phyloP scores from a whole-genome alignment of 129 eudicot genomes.

The Tagetes erecta region DNA sequence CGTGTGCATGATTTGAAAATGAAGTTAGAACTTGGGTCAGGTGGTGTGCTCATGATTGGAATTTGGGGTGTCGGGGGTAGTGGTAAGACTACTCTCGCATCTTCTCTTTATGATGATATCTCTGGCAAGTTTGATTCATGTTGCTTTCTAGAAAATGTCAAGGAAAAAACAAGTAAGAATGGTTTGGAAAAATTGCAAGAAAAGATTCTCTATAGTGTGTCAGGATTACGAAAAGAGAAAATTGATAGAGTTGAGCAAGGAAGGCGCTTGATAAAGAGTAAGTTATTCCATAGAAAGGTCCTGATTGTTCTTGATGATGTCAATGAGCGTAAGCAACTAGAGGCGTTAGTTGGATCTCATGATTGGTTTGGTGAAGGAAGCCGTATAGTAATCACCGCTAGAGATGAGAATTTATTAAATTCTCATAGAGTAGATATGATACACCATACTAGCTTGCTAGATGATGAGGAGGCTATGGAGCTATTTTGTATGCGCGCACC shows the following conservation, averaged over 20 bases:
- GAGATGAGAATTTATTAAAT: background rate
- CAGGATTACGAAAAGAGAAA: background rate
- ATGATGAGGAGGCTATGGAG: constrained; percentile 10
- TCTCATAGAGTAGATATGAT: background rate
- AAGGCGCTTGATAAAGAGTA: constrained; percentile 1
- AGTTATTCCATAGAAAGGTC: constrained; percentile 14
- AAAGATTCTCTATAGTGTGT: background rate
- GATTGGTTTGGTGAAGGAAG: constrained; percentile 17
- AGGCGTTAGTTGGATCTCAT: background rate
- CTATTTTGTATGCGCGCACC: constrained; percentile 5
- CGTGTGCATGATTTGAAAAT: constrained; percentile 15
- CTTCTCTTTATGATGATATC: constrained; percentile 8
- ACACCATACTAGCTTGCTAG: constrained; percentile 1
- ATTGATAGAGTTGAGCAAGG: constrained; percentile 12
- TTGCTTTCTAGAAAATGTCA: constrained; percentile 21
- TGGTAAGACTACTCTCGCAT: constrained; percentile 32
- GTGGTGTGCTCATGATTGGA: constrained; percentile 24
- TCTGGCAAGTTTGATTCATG: constrained; percentile 17
- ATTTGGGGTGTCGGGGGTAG: constrained; percentile 34
- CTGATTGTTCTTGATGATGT: constrained; percentile 26
- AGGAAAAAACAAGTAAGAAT: background rate
- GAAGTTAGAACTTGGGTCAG: background rate
- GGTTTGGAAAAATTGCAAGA: background rate
- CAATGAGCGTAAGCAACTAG: background rate
- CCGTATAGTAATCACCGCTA: constrained; percentile 3